Evolutionary conservation across 106 monocot species (phyloP), one percentile per base, ranked within the genome.

Genomic region (Platanthera zijinensis): DNA sequence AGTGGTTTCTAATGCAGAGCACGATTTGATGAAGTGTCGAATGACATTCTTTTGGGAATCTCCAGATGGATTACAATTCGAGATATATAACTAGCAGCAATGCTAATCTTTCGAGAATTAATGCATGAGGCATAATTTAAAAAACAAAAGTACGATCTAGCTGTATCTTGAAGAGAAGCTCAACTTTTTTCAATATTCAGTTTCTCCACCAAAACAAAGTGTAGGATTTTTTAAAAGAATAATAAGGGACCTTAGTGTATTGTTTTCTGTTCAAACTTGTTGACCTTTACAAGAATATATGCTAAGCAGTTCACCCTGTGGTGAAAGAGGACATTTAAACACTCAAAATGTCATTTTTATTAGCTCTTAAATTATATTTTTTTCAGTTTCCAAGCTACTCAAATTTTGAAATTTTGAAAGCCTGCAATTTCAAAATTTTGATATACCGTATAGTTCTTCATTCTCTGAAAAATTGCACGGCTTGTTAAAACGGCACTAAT

Each of bases 401-500:
- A 61, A n/a, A 61, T 19, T 61, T 61, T 6, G 21, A 54, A 6
- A 61, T 0, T 6, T 61, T 61, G 61, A 45, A 50, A 57, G 51
- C 51, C 48, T 32, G 21, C 39, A 12, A 21, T 15, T 11, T 30
- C 1, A 69, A 47, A 18, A 30, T 10, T 51, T 50, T 57, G 39
- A 47, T 18, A 77, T 74, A 92, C 92, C 19, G 87, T 92, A 74
- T 92, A 92, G 78, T 92, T 92, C 79, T 92, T 92, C 92, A 92
- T 92, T 80, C 89, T 86, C 75, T 92, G 89, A 83, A 92, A 92
- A 77, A 92, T 89, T 19, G 92, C 86, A 72, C 92, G 75, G 69
- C 92, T 92, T 14, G 92, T 89, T 12, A 92, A 84, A 50, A 92
- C 87, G 67, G 89, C 92, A 80, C 89, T 92, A 50, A 92, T 89